Percentiles rank a stretch among this genome's conserved stretches.
Evolutionary conservation across 441 rosid species (phyloP).

Genomic region (Cnidoscolus chayamansa): DNA sequence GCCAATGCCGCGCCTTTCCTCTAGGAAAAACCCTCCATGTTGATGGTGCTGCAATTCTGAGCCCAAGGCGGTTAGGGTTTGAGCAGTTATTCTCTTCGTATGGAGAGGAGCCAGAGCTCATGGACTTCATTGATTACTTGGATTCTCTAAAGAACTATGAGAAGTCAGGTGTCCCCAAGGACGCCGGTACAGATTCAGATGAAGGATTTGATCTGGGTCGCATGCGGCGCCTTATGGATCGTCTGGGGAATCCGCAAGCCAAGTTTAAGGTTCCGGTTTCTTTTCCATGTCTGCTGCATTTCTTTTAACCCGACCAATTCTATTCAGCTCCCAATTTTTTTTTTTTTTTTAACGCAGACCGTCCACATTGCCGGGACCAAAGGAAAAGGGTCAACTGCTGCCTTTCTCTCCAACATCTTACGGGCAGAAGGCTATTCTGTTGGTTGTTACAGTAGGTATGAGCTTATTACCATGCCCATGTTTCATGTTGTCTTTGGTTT

Average conservation of each 20-base stretch:
- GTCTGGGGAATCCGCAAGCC: constrained; percentile 68
- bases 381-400: constrained; percentile 90
- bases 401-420: constrained; percentile 70
- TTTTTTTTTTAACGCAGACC: constrained; percentile 26
- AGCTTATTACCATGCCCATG: neutral
- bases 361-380: constrained; percentile 92
- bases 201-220: constrained; percentile 82
- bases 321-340: neutral
- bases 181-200: constrained; percentile 80
- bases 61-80: constrained; percentile 12
- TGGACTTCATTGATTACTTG: constrained; percentile 53
- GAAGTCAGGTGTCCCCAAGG: constrained; percentile 73
- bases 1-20: constrained; percentile 12
- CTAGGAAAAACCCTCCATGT: constrained; percentile 11
- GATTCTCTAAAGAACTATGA: constrained; percentile 84
- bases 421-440: constrained; percentile 66
- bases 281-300: neutral
- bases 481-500: neutral
- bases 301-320: neutral
- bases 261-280: constrained; percentile 54
- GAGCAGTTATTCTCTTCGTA: constrained; percentile 26
- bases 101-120: constrained; percentile 50
- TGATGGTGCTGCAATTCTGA: neutral
- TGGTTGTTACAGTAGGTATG: constrained; percentile 84
- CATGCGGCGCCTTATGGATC: constrained; percentile 68